A percentile compares a stretch with the other conserved stretches of the same genome.
These are phyloP conservation scores for Penicillium cinerascens DNA, from an alignment of 495 filamentous ascomycete species.

Conservation along the genomic window DNA sequence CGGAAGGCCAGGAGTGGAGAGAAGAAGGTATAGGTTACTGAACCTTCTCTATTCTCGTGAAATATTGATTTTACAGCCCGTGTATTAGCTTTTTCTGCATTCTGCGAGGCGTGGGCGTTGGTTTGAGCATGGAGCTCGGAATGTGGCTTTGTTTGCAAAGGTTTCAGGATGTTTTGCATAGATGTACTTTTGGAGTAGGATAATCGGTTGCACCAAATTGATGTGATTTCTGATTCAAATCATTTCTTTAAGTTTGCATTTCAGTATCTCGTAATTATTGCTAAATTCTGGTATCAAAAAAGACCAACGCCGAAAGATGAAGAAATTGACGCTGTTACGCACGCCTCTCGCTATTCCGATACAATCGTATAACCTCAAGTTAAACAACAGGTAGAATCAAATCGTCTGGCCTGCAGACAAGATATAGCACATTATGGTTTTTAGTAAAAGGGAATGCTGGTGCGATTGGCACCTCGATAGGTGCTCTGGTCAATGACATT, in stretches of 20 bases:
- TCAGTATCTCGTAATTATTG: not conserved
- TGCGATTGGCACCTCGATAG: conserved; percentile 36
- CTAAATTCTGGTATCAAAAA: conserved; percentile 4
- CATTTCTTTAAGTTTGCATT: not conserved
- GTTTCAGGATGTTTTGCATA: not conserved
- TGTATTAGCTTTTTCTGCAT: not conserved
- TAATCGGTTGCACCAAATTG: not conserved
- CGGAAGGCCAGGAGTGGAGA: conserved; percentile 18
- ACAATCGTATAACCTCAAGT: conserved; percentile 7
- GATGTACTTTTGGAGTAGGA: not conserved
- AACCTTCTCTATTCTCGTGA: not conserved
- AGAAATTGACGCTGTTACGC: not conserved
- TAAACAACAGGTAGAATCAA: conserved; percentile 9
- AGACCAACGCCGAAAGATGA: not conserved
- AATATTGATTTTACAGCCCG: not conserved
- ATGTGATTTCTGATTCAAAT: not conserved
- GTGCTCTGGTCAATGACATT: conserved; percentile 28
- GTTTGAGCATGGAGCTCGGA: not conserved
- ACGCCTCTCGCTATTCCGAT: not conserved
- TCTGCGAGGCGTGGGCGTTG: not conserved
- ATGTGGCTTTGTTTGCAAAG: not conserved
- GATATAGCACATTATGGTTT: not conserved
- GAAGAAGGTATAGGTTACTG: conserved; percentile 10
- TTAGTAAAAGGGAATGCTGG: conserved; percentile 29
- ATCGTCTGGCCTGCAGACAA: conserved; percentile 22